Evolutionary conservation across 345 rosid genomes (phyloP), one percentile per base, ranked within the genome.

Genomic region (Dipteronia sinensis): DNA sequence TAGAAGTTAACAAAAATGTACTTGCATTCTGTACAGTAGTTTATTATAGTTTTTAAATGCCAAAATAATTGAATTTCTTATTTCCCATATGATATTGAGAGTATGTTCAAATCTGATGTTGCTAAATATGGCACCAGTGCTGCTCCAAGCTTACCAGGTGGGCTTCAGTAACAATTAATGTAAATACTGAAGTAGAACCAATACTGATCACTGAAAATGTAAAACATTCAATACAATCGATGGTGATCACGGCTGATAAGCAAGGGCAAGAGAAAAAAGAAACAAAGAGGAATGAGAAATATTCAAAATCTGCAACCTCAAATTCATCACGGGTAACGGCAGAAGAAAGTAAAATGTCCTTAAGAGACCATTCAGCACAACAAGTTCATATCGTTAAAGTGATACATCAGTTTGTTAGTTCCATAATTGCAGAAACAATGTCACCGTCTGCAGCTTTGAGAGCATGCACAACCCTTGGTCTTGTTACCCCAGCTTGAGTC

Each of bases 401-500:
- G 29, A 27, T 3, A 12, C 19, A 62, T 78, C 74, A 85, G 55
- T 29, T 82, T 72, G 88, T 85, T 38, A 85, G 88, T 59, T 85
- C 88, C 86, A 85, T 83, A 29, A 85, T 85, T 66, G 88, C 86
- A 66, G 81, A 65, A 40, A 83, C 88, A 46, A 85, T 85, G 76
- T 85, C 88, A 9, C 88, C 88, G 17, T 83, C 79, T 1, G 81
- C 72, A 29, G 79, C 83, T 79, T 85, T 85, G 81, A 85, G 83
- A 51, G 88, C 82, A 68, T 78, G 83, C 38, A 85, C 88, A 23
- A 86, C 88, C 75, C 76, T 85, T 31, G 82, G 13, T 71, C 86
- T 81, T 2, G 82, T 67, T 19, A 85, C 88, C 53, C 86, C 86
- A 12, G 88, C 88, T 70, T 85, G 84, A 11, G 88, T 85, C 88